These are phyloP conservation scores for Lasiosphaeriaceae sp. DNA, from an alignment of 495 filamentous ascomycete genomes.

Conservation along the genomic window DNA sequence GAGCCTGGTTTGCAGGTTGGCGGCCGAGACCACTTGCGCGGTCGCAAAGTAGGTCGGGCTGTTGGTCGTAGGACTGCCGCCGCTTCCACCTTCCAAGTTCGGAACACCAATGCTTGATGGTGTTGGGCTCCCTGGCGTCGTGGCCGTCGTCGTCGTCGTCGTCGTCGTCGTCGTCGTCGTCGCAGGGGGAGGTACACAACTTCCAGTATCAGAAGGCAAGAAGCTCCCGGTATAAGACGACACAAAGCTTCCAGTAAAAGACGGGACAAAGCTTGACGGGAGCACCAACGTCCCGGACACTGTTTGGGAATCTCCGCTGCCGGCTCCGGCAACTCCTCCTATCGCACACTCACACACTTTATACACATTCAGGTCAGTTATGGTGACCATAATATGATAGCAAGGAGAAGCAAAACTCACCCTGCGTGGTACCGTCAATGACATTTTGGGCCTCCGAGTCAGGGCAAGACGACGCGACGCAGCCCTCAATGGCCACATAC, in stretches of 20 bases:
- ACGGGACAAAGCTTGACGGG: background rate
- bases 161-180: no score
- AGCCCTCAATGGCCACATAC: constrained; percentile 25
- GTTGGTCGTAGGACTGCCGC: background rate
- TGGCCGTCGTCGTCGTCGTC: no score
- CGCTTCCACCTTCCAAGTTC: background rate
- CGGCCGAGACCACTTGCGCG: background rate
- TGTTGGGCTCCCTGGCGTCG: no score
- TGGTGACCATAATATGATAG: background rate
- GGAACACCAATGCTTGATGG: background rate
- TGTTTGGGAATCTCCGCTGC: background rate
- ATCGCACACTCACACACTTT: constrained; percentile 15
- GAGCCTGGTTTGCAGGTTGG: background rate
- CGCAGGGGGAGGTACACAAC: no score
- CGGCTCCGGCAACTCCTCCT: background rate
- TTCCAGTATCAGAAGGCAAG: no score
- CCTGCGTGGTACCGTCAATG: constrained; percentile 22
- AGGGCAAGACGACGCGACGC: constrained; percentile 22
- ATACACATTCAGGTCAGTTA: no score
- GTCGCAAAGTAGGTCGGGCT: constrained; percentile 3
- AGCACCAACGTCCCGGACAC: constrained; percentile 2
- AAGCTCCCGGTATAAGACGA: background rate
- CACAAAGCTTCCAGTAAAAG: background rate
- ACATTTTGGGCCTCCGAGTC: constrained; percentile 20
- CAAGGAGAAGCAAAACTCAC: constrained; percentile 7